phyloP scores from a whole-genome alignment of 1,284 basidiomycete species.

The Tilletia horrida region DNA sequence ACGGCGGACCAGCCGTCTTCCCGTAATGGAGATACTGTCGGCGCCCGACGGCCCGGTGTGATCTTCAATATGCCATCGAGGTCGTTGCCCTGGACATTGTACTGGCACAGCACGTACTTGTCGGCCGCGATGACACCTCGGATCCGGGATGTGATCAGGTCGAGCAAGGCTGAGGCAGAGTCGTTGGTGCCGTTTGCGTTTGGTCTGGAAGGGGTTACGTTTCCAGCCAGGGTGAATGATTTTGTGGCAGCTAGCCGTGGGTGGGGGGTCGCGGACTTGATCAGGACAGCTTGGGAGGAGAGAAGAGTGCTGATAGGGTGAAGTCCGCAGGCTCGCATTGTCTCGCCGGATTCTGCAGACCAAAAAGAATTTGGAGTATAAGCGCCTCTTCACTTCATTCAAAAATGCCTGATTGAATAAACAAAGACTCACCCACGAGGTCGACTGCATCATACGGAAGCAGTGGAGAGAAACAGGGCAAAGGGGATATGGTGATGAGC shows the following conservation, averaged over 20 bases:
- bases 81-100: constrained; percentile 72
- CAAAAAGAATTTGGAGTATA: too few species aligned
- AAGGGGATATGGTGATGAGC: too few species aligned
- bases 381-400: too few species aligned
- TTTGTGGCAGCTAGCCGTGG: constrained; percentile 54
- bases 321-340: constrained; percentile 96
- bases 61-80: constrained; percentile 68
- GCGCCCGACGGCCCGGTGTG: constrained; percentile 84
- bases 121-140: constrained; percentile 87
- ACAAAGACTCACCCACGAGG: constrained; percentile 31
- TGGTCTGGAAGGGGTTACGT: background rate
- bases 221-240: background rate
- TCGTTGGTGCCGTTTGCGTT: background rate
- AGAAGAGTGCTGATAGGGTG: constrained; percentile 79
- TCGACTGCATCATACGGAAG: constrained; percentile 28
- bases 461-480: background rate
- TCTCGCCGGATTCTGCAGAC: constrained; percentile 86
- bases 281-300: constrained; percentile 86
- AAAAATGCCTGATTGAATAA: too few species aligned
- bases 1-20: constrained; percentile 82
- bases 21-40: constrained; percentile 84
- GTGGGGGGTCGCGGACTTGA: constrained; percentile 72
- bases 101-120: constrained; percentile 84
- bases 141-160: constrained; percentile 79
- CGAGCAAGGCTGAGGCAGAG: constrained; percentile 65